Conservation (phyloP, 805 yeast species). For the Kodamaea hsintzibuensis region DNA sequence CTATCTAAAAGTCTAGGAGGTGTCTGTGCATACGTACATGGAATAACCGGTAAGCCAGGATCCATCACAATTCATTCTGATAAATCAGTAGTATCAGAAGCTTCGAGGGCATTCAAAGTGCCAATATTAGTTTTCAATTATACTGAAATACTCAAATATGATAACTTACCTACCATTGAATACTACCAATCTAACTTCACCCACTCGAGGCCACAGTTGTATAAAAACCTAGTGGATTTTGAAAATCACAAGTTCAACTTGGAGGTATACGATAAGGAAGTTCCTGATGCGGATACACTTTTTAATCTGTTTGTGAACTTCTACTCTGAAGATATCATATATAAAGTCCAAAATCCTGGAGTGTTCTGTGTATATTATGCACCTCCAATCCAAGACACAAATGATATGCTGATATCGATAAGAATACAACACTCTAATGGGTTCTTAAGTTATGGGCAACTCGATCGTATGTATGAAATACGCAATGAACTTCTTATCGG, state of each 20-base stretch:
- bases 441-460: conserved; percentile 17
- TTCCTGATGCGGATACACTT: background rate
- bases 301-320: background rate
- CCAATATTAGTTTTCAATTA: conserved; percentile 28
- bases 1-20: background rate
- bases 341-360: conserved; percentile 17
- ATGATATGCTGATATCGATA: conserved; percentile 18
- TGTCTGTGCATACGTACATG: background rate
- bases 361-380: conserved; percentile 34
- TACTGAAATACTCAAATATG: conserved; percentile 21
- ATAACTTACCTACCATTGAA: conserved; percentile 19
- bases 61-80: background rate
- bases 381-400: conserved; percentile 17
- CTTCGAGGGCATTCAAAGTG: background rate
- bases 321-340: conserved; percentile 1
- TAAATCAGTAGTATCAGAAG: background rate
- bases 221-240: conserved; percentile 13
- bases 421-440: conserved; percentile 26
- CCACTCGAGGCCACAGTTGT: conserved; percentile 10
- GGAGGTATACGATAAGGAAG: background rate
- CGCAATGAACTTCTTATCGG: conserved; percentile 17
- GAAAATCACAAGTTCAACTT: conserved; percentile 15
- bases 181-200: conserved; percentile 13
- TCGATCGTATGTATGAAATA: background rate
- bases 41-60: background rate